Percentiles rank a stretch among this genome's conserved stretches.
phyloP scores from a whole-genome alignment of 2,329 filamentous ascomycete species.

The Penicillium sp. region DNA sequence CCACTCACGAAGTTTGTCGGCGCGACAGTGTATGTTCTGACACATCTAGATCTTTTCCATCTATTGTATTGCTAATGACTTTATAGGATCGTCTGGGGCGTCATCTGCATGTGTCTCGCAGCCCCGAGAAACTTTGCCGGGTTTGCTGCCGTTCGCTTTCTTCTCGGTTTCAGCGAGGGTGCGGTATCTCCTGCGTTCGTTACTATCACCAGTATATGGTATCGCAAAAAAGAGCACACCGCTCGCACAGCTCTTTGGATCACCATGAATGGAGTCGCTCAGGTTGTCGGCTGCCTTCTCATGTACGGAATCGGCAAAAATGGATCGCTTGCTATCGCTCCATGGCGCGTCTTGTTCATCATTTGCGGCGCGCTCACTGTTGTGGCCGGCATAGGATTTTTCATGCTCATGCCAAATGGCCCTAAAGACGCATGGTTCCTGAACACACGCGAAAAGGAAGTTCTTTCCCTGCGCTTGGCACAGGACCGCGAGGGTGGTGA shows the following conservation, averaged over 20 bases:
- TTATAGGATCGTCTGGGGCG: conserved; percentile 44
- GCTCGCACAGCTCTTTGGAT: conserved; percentile 36
- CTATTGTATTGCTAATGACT: background rate
- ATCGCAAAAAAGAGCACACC: conserved; percentile 36
- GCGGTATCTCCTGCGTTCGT: conserved; percentile 49
- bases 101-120: conserved; percentile 47
- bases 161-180: conserved; percentile 48
- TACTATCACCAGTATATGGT: conserved; percentile 47
- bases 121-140: conserved; percentile 41
- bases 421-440: conserved; percentile 46
- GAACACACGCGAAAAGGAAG: conserved; percentile 42
- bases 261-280: conserved; percentile 48
- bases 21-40: conserved; percentile 41
- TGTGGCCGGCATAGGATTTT: conserved; percentile 46
- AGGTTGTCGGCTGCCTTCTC: conserved; percentile 47
- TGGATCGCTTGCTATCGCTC: conserved; percentile 38
- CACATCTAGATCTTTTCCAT: background rate
- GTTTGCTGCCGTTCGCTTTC: conserved; percentile 42
- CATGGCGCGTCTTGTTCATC: conserved; percentile 52
- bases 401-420: conserved; percentile 40
- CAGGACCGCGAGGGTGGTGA: conserved; percentile 42
- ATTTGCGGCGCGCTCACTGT: conserved; percentile 51
- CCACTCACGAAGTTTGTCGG: conserved; percentile 53
- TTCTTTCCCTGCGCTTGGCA: conserved; percentile 40
- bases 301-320: conserved; percentile 54